Base-by-base conservation (phyloP, 2,329 filamentous ascomycete genomes). In the Fusarium pseudonygamai region DNA sequence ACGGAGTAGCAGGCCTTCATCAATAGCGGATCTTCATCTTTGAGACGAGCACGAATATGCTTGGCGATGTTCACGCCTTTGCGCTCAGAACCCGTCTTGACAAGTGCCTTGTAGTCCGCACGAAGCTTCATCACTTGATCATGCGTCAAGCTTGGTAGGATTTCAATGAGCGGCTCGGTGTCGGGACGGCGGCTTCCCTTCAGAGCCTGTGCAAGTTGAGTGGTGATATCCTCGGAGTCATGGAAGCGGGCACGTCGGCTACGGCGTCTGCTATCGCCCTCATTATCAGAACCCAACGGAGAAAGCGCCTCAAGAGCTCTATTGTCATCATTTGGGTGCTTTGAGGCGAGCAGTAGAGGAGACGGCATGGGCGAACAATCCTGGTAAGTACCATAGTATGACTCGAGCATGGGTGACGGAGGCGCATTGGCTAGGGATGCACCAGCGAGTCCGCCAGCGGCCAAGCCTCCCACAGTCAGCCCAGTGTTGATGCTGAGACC, bases 291-390 rank as follows among this genome's bases (percentile, higher is more conserved):
- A 58, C 83, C 80, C 15, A 86, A 78, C 0, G 89, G 87, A 0
- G 88, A 89, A 20, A 90, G 81, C 3, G 85, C 82, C 42, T 90
- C 88, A 32, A 88, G 75, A 34, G 83, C 72, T 18, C 78, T 77
- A 45, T 87, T 79, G 28, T 89, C 88, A 15, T 90, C 85, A 40
- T 87, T 85, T 36, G 85, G 82, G 53, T 74, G 62, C 24, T 85
- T 79, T 2, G 85, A 83, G 6, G 90, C 81, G 8, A 90, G 78
- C 77, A 91, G 86, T 30, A 95, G 85, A 2, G 95, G 94, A 1
- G 95, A 95, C 0, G 95, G 95, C 94, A 98, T 97, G 0, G 96
- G 95, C 1, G 95, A 97, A 77, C 97, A 93, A 65, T 93, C 94
- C 82, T 98, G 96, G 78, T 97, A 98, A 1, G 95, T 97, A 43